Evolutionary conservation across 2,329 filamentous ascomycete genomes (phyloP), one percentile per base, ranked within the genome.

Genomic region (Ceratocystis smalleyi): DNA sequence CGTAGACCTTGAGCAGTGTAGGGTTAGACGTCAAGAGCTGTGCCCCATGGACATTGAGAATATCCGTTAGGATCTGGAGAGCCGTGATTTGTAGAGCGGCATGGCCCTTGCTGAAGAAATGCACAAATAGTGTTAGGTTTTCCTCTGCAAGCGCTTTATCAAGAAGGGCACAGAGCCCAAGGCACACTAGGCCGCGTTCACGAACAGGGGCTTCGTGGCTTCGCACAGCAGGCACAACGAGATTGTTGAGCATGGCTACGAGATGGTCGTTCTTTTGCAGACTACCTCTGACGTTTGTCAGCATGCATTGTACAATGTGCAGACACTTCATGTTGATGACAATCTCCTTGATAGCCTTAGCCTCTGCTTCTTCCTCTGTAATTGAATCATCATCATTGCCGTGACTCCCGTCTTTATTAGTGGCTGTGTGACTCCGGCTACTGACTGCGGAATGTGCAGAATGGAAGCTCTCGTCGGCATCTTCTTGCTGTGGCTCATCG

Each of bases 321-420:
- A 99, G 80, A 74, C 94, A 97, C 76, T 97, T 97, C 83, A 96
- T 91, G 77, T 97, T 97, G 73, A 97, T 88, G 78, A 96, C 85
- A 71, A 96, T 94, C 75, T 96, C 91, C 68, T 84, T 86, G 69
- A 96, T 84, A 1, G 88, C 89, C 76, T 91, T 95, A 59, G 82
- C 80, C 69, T 83, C 80, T 8, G 83, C 82, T 68, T 86, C 83
- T 69, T 88, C 87, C 65, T 87, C 84, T 61, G 77, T 81, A 65
- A 82, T 69, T 17, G 62, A 64, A 27, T 66, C 45, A 17, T 66
- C 57, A 17, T 43, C 45, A 10, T 43, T 30, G 6, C 40, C 43
- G 64, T 78, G 78, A 17, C 73, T 69, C 12, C 72, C 73, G 59
- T 73, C 71, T 40, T 74, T 74, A 69, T 77, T 79, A 69, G 77